Evolutionary conservation across 169 alveolate genomes (phyloP), one percentile per base, ranked within the genome.

Genomic region (Babesia sp.): DNA sequence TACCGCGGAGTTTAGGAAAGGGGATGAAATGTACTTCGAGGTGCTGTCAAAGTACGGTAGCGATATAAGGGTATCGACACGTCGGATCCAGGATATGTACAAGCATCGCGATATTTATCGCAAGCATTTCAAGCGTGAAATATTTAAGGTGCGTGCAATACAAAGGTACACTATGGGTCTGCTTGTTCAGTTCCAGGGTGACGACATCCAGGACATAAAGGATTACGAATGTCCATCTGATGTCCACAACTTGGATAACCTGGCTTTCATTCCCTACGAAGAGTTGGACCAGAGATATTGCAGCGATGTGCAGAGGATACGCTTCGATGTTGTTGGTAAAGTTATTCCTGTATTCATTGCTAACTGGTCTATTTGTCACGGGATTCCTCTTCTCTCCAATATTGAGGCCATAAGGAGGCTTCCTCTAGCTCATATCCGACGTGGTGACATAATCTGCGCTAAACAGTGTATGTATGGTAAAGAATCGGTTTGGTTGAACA

Each of bases 1-100:
- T 53, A 57, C 33, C 16, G 28, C 24, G 14, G 26, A 60, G 2
- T 81, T 81, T 46, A 59, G 53, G 22, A 39, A 29, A 29, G 89
- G 89, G 0, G 89, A 81, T 56, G 82, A 61, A 28, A 12, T 81
- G 45, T 58, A 68, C 18, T 81, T 81, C 63, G 89, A 81, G 60
- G 59, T 81, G 22, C 16, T 50, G n/a, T 63, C 57, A 31, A 63
- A 60, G 46, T 60, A 34, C 54, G 77, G 67, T 37, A 61, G 71
- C 37, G 51, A 81, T 36, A 81, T 81, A 8, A 42, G 42, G 18
- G 45, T 81, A 5, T 81, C 89, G 20, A 36, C 64, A 33, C 67
- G 58, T 39, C 64, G 69, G 6, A 50, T 81, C 3, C 76, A 57
- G 41, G 37, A 67, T 14, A 51, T 73, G 66, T 61, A 71, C 48